A percentile compares a stretch with the other conserved stretches of the same genome.
These are phyloP conservation scores for Thalia dealbata DNA, from an alignment of 176 grass and related monocot species.

Conservation along the genomic window DNA sequence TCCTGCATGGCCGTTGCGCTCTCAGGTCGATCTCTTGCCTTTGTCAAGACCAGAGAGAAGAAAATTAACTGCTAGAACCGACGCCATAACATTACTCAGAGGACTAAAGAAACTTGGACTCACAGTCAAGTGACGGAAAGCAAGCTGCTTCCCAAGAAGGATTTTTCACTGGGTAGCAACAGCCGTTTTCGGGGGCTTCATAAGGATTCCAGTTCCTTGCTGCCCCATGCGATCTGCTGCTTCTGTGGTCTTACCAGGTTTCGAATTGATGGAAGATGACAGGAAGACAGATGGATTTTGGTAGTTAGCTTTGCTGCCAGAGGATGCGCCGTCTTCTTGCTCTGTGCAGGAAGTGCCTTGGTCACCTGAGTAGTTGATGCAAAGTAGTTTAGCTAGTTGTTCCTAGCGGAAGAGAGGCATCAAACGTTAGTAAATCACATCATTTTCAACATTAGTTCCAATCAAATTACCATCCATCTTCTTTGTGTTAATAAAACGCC, in stretches of 20 bases:
- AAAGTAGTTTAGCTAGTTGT: background rate
- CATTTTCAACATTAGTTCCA: background rate
- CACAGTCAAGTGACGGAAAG: background rate
- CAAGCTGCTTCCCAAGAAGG: background rate
- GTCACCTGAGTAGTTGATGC: background rate
- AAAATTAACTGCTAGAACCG: background rate
- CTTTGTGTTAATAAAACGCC: conserved; percentile 10
- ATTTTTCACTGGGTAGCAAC: background rate
- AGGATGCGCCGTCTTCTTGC: background rate
- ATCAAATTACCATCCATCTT: background rate
- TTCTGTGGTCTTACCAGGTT: background rate
- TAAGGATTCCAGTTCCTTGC: background rate
- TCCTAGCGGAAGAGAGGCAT: background rate
- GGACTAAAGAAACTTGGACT: background rate
- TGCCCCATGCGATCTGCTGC: too few species aligned
- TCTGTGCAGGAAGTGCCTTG: background rate
- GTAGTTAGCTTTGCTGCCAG: background rate
- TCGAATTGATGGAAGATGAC: background rate
- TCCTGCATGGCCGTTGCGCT: background rate
- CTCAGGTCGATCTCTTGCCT: background rate
- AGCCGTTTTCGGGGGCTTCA: background rate
- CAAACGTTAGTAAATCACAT: background rate
- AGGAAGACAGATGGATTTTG: background rate
- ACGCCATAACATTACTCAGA: background rate
- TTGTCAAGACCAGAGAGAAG: background rate